phyloP scores from a whole-genome alignment of 1,284 basidiomycete species.

The Ceratobasidium sp. region DNA sequence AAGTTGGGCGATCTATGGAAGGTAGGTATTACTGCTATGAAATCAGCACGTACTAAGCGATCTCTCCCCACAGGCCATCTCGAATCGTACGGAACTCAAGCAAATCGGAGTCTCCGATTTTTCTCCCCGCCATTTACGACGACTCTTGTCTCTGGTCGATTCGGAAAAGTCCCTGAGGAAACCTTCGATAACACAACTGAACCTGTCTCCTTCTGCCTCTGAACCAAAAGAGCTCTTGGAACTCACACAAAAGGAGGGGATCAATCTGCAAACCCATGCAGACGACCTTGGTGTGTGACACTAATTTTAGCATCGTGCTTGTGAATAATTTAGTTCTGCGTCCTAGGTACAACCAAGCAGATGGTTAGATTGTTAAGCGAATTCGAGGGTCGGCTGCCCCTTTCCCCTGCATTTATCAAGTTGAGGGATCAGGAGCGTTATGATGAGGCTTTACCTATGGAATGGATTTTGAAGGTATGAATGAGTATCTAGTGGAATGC shows the following conservation, averaged over 20 bases:
- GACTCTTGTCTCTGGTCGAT: conserved; percentile 34
- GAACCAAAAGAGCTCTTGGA: conserved; percentile 36
- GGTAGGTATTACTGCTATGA: conserved; percentile 5
- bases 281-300: conserved; percentile 41
- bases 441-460: conserved; percentile 39
- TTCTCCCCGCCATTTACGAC: conserved; percentile 39
- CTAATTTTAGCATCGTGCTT: neutral
- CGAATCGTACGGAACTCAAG: conserved; percentile 26
- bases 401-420: conserved; percentile 40
- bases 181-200: conserved; percentile 43
- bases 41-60: neutral
- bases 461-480: conserved; percentile 44
- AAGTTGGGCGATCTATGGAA: conserved; percentile 29
- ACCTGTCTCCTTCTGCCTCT: conserved; percentile 38
- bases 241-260: conserved; percentile 35
- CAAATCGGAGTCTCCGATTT: conserved; percentile 44
- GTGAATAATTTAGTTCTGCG: neutral
- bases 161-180: conserved; percentile 20
- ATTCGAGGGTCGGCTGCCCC: conserved; percentile 43
- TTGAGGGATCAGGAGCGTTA: conserved; percentile 28
- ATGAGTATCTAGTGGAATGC: neutral
- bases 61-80: neutral
- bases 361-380: conserved; percentile 42
- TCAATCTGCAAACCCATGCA: conserved; percentile 43
- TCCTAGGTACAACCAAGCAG: conserved; percentile 37